Evolutionary conservation across 768 basidiomycete species (phyloP).

Genomic region (Porphyrellus cyaneotinctus): DNA sequence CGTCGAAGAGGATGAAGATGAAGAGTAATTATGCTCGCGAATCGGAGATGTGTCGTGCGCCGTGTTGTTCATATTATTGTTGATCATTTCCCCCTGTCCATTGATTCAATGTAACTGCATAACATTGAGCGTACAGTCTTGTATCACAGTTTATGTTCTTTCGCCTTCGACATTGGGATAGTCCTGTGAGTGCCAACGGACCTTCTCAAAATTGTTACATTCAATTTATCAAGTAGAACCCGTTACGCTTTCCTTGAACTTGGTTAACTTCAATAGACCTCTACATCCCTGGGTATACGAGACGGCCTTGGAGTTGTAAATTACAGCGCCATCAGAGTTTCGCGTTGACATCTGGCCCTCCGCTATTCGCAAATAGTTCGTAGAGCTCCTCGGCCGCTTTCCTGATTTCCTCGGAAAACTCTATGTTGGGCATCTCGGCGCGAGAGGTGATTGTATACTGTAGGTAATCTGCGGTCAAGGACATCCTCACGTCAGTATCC

Average conservation of each 20-base stretch:
- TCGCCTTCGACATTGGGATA: background rate
- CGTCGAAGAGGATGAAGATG: constrained; percentile 42
- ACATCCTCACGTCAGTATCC: background rate
- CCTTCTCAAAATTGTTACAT: background rate
- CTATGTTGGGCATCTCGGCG: constrained; percentile 74
- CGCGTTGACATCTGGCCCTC: background rate
- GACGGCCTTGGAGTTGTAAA: background rate
- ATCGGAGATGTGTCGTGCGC: background rate
- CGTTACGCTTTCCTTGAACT: too few relatives aligned
- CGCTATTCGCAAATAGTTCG: constrained; percentile 40
- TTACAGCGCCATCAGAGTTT: constrained; percentile 16
- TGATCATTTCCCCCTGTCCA: background rate
- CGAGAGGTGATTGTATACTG: constrained; percentile 88
- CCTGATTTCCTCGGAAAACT: constrained; percentile 67
- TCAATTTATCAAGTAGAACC: background rate
- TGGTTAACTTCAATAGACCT: background rate
- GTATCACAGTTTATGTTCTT: constrained; percentile 1
- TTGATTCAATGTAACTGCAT: constrained; percentile 9
- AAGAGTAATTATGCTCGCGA: constrained; percentile 17
- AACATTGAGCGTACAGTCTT: background rate
- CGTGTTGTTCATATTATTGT: constrained; percentile 8
- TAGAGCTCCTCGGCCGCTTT: constrained; percentile 67
- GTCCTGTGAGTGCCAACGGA: background rate
- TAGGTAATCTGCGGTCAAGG: constrained; percentile 53
- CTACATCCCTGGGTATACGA: background rate